These are phyloP conservation scores for Fusarium coffeatum DNA, from an alignment of 2,329 filamentous ascomycete species.

Conservation along the genomic window DNA sequence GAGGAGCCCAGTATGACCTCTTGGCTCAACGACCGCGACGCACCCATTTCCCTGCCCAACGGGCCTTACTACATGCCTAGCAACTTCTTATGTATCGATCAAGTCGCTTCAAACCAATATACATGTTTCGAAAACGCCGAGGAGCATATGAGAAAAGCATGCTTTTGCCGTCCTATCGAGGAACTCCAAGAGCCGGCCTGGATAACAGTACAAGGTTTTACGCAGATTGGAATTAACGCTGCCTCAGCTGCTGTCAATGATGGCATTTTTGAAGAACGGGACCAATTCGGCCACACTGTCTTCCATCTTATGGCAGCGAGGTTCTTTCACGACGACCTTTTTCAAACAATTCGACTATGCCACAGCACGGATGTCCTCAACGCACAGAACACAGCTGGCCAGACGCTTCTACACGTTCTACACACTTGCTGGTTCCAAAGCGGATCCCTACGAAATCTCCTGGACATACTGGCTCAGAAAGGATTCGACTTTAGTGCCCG, in stretches of 20 bases:
- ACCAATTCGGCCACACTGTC: constrained; percentile 61
- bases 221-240: constrained; percentile 28
- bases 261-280: constrained; percentile 41
- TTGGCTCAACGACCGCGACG: constrained; percentile 49
- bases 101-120: constrained; percentile 12
- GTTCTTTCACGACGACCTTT: constrained; percentile 44
- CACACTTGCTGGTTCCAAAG: constrained; percentile 51
- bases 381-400: constrained; percentile 56
- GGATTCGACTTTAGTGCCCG: constrained; percentile 51
- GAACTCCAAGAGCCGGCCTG: constrained; percentile 47
- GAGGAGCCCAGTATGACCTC: constrained; percentile 21
- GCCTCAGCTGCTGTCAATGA: constrained; percentile 5
- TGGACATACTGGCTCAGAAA: constrained; percentile 31
- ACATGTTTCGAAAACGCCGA: constrained; percentile 37
- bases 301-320: constrained; percentile 60
- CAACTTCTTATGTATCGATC: constrained; percentile 59
- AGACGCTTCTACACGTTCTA: constrained; percentile 63
- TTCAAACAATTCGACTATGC: constrained; percentile 41
- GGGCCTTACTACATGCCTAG: constrained; percentile 57
- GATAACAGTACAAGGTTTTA: constrained; percentile 46
- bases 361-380: constrained; percentile 41
- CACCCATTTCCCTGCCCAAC: constrained; percentile 35
- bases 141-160: constrained; percentile 45
- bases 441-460: constrained; percentile 46
- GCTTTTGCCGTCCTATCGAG: constrained; percentile 46